Evolutionary conservation across 1,139 yeast genomes (phyloP).

Genomic region (Candida sp.): DNA sequence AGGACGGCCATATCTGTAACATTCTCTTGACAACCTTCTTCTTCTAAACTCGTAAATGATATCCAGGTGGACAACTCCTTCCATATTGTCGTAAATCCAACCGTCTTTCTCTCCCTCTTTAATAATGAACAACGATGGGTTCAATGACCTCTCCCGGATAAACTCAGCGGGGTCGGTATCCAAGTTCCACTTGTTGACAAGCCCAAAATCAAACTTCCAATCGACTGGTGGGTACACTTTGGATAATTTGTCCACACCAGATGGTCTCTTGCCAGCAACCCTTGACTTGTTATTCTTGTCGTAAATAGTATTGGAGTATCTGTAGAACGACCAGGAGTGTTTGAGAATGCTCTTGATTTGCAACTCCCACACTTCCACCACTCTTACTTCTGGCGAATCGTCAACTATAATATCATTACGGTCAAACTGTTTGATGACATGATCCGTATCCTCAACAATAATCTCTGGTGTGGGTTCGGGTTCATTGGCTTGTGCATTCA

Average conservation of each 20-base stretch:
- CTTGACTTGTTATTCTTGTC: constrained; percentile 55
- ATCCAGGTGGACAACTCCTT: constrained; percentile 26
- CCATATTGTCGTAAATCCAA: constrained; percentile 43
- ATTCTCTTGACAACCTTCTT: constrained; percentile 55
- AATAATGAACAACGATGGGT: constrained; percentile 23
- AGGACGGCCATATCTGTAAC: constrained; percentile 42
- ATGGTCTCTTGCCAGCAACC: constrained; percentile 61
- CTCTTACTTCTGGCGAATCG: constrained; percentile 61
- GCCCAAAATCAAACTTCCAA: constrained; percentile 70
- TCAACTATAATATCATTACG: constrained; percentile 64
- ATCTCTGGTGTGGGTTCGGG: constrained; percentile 12
- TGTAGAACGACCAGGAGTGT: constrained; percentile 55
- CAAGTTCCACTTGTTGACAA: constrained; percentile 66
- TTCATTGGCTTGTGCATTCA: background rate
- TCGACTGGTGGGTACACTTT: constrained; percentile 70
- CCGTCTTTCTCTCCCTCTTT: constrained; percentile 48
- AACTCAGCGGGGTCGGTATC: constrained; percentile 60
- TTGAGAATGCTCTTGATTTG: constrained; percentile 69
- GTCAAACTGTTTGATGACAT: constrained; percentile 28
- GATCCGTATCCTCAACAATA: constrained; percentile 6
- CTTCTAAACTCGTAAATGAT: constrained; percentile 50
- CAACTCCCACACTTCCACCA: constrained; percentile 79
- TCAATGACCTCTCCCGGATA: constrained; percentile 50
- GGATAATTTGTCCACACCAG: constrained; percentile 60
- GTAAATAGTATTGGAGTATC: constrained; percentile 48